Evolutionary conservation across 345 rosid species (phyloP), one percentile per base, ranked within the genome.

Genomic region (Eucalyptus microcorys): DNA sequence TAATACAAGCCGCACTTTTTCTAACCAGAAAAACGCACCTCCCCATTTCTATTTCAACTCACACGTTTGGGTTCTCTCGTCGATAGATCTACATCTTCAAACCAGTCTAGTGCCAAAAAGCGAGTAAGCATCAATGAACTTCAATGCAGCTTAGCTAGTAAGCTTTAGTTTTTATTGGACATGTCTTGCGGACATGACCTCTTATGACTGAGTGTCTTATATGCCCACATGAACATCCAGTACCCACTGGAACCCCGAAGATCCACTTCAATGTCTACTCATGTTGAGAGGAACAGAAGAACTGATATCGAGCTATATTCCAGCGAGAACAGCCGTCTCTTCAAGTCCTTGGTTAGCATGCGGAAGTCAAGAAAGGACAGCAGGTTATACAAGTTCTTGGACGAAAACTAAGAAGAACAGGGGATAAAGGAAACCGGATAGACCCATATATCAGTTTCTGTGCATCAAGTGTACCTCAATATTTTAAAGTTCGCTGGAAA

Each of bases 281-380:
- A n/a, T 2, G 50, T 85, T 85, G 94, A 85, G 79, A 92, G 93
- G 93, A 90, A 91, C 68, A 89, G 90, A 79, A 50, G 53, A 80
- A 89, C 89, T 42, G 95, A 94, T 4, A 66, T 87, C 40, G 92
- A 93, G 43, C 89, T 88, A 47, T 87, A 92, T 90, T 92, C 94
- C 57, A 89, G 94, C 91, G 93, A 92, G 91, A 93, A 92, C 94
- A 94, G 92, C 88, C 93, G 93, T 55, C 93, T 94, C 83, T 86
- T 96, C 68, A 95, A 93, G 93, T 96, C 97, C 66, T 87, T 96
- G 93, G 94, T 95, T 83, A 93, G 97, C 94, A 89, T 95, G 94
- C 92, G 94, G 90, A 95, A 92, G 91, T 87, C 96, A 32, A 94
- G 89, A 90, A 91, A 90, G 88, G 92, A 93, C 59, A 88, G 66